Evolutionary conservation across 352 stramenopile genomes (phyloP).

Genomic region (Phytophthora nicotianae): DNA sequence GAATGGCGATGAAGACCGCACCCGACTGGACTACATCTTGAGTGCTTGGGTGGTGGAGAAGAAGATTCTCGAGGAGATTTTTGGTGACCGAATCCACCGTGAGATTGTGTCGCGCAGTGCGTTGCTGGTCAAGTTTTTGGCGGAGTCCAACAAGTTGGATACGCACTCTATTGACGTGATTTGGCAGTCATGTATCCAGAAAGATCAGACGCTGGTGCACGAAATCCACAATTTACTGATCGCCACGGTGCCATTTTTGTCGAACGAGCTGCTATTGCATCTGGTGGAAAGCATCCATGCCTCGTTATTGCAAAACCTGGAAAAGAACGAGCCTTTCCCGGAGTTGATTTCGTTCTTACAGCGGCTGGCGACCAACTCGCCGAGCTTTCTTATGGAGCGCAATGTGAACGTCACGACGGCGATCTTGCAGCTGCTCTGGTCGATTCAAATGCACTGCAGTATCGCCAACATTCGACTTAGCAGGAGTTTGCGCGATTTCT

Average conservation of each 20-base stretch:
- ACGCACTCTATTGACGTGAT: slow-evolving; percentile 72
- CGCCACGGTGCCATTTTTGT: slow-evolving; percentile 74
- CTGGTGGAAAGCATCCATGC: slow-evolving; percentile 73
- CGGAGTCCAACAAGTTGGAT: slow-evolving; percentile 79
- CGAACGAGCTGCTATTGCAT: slow-evolving; percentile 71
- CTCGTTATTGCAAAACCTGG: slow-evolving; percentile 53
- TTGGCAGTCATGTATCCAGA: slow-evolving; percentile 81
- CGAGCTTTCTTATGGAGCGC: slow-evolving; percentile 76
- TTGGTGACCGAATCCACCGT: slow-evolving; percentile 88
- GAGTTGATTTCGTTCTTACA: slow-evolving; percentile 85
- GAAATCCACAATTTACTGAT: slow-evolving; percentile 88
- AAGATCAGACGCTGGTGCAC: slow-evolving; percentile 82
- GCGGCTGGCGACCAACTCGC: slow-evolving; percentile 64
- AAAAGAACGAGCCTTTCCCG: slow-evolving; percentile 63
- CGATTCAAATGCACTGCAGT: slow-evolving; percentile 78
- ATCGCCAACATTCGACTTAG: slow-evolving; percentile 66
- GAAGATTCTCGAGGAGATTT: slow-evolving; percentile 85
- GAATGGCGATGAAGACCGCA: slow-evolving; percentile 53
- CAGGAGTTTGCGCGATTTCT: slow-evolving; percentile 76
- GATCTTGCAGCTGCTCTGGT: slow-evolving; percentile 82
- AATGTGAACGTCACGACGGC: slow-evolving; percentile 62
- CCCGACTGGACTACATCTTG: slow-evolving; percentile 75
- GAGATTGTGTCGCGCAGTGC: slow-evolving; percentile 87
- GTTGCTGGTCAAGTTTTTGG: slow-evolving; percentile 84
- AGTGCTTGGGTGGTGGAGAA: slow-evolving; percentile 76